Percentiles rank a stretch among this genome's conserved stretches.
These are phyloP conservation scores for Globisporangium solare DNA, from an alignment of 352 stramenopile species.

Conservation along the genomic window DNA sequence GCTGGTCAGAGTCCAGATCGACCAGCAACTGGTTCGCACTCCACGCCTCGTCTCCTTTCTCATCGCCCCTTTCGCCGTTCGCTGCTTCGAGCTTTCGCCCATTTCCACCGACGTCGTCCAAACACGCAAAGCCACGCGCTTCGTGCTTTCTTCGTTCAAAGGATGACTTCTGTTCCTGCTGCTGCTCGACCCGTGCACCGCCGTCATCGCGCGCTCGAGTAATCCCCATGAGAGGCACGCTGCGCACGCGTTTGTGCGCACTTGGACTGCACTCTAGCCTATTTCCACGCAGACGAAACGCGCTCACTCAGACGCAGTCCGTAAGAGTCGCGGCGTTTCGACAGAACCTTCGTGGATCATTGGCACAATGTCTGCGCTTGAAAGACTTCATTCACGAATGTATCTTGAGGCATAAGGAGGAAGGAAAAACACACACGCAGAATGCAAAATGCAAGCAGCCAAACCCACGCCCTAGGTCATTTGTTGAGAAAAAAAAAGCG, in stretches of 20 bases:
- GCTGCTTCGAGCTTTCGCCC: neutral
- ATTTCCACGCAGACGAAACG: neutral
- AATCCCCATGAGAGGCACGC: slow-evolving; percentile 8
- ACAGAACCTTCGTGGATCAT: no score
- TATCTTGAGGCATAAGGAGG: neutral
- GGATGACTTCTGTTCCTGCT: neutral
- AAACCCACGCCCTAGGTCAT: neutral
- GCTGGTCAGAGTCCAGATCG: slow-evolving; percentile 25
- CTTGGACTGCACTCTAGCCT: neutral
- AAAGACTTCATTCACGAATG: no score
- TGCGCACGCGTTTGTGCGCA: neutral
- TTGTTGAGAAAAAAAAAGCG: neutral
- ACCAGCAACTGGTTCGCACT: slow-evolving; percentile 18
- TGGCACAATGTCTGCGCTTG: neutral
- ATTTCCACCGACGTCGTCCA: neutral
- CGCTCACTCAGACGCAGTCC: neutral
- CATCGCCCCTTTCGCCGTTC: slow-evolving; percentile 1
- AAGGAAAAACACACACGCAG: neutral
- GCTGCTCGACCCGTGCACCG: neutral
- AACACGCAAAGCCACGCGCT: neutral
- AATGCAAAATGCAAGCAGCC: slow-evolving; percentile 5
- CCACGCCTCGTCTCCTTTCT: slow-evolving; percentile 1
- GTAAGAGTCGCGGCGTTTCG: slow-evolving; percentile 12
- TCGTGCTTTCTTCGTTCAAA: neutral
- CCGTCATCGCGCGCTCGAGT: slow-evolving; percentile 5